Conservation (phyloP, 2,329 filamentous ascomycete genomes). For the Paramyrothecium roridum region DNA sequence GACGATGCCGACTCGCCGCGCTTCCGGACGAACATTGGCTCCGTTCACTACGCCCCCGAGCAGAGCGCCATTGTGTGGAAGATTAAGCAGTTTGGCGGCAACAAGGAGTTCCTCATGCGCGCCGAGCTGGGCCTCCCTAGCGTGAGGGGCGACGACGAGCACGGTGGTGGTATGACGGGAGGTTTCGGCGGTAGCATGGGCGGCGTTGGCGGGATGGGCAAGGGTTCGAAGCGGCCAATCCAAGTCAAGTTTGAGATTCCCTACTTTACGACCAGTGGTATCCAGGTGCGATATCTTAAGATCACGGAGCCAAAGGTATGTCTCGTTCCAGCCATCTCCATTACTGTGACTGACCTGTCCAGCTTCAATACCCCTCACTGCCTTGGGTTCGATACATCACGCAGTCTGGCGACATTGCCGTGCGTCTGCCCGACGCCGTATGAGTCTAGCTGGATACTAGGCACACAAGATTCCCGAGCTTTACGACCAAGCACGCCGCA, state of each 20-base stretch:
- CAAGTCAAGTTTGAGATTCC: constrained; percentile 99
- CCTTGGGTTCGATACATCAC: constrained; percentile 99
- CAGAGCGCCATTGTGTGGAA: constrained; percentile 99
- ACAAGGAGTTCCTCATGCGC: constrained; percentile 97
- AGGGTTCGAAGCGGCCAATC: constrained; percentile 89
- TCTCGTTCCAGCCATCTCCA: constrained; percentile 7
- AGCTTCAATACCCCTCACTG: constrained; percentile 97
- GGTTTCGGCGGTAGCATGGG: constrained; percentile 97
- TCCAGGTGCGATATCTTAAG: constrained; percentile 97
- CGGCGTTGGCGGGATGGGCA: constrained; percentile 71
- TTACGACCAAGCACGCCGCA: too few species aligned
- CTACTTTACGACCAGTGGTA: constrained; percentile 99
- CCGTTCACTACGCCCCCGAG: constrained; percentile 95
- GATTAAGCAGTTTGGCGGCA: constrained; percentile 99
- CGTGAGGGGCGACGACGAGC: constrained; percentile 92
- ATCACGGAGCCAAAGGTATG: constrained; percentile 98
- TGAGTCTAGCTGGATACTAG: constrained; percentile 33
- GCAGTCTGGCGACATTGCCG: constrained; percentile 94
- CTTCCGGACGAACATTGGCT: constrained; percentile 96
- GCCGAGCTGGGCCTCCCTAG: constrained; percentile 92
- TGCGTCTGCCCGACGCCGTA: constrained; percentile 87
- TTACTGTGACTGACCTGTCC: constrained; percentile 3
- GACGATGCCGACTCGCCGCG: constrained; percentile 95
- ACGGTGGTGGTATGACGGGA: constrained; percentile 95
- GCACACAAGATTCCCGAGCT: background rate